Evolutionary conservation across 2,329 filamentous ascomycete species (phyloP).

Genomic region (Fusarium circinatum): DNA sequence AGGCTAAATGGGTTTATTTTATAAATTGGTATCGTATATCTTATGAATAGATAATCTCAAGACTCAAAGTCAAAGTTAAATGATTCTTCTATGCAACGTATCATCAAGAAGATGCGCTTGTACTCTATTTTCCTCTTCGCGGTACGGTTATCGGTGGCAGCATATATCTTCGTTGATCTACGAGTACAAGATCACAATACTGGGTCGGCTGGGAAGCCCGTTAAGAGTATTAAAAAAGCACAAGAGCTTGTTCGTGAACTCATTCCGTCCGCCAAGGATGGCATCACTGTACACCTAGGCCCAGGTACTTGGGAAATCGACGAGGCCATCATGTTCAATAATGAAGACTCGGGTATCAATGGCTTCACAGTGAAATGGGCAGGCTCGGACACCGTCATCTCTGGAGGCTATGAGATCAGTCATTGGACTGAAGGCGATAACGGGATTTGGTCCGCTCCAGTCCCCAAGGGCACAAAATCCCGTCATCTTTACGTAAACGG

Average conservation of each 20-base stretch:
- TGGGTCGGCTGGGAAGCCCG: not conserved
- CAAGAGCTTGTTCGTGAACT: not conserved
- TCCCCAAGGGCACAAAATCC: not conserved
- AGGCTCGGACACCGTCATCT: not conserved
- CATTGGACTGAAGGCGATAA: not conserved
- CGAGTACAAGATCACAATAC: not conserved
- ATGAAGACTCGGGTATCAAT: not conserved
- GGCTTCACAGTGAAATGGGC: not conserved
- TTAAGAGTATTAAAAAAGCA: not conserved
- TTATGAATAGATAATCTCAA: too few relatives aligned
- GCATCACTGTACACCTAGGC: not conserved
- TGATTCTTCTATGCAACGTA: not conserved
- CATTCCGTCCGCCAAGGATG: not conserved
- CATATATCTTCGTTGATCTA: not conserved
- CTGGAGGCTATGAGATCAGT: not conserved
- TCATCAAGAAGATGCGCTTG: not conserved
- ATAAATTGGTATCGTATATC: too few relatives aligned
- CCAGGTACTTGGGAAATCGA: not conserved
- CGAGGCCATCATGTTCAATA: not conserved
- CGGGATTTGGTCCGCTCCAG: not conserved
- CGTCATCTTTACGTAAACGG: not conserved
- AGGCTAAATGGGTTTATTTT: too few relatives aligned
- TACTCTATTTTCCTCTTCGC: not conserved
- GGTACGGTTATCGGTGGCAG: not conserved
- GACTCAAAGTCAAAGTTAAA: accelerated